Percentiles rank a stretch among this genome's conserved stretches.
Evolutionary conservation across 345 rosid species (phyloP).

Genomic region (Eucalyptus fibrosa): DNA sequence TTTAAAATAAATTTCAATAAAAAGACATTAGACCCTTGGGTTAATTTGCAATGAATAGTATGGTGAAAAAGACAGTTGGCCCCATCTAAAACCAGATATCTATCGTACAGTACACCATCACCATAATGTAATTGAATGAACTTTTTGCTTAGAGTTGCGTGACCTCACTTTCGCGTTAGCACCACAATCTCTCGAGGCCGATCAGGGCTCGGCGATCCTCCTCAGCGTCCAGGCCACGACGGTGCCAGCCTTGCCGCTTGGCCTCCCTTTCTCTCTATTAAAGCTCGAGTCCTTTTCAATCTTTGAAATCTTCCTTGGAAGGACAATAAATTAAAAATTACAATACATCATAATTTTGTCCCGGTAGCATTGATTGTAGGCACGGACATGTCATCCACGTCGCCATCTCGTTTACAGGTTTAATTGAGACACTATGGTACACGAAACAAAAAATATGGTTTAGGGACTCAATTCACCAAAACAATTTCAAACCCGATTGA

Average conservation of each 20-base stretch:
- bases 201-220: not conserved
- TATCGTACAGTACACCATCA: accelerated
- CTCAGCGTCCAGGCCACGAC: not conserved
- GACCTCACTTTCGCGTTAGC: not conserved
- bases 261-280: not conserved
- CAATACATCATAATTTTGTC: not conserved
- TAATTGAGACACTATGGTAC: not conserved
- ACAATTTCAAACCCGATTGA: not conserved
- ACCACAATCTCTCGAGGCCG: not conserved
- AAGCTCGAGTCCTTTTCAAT: not conserved
- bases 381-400: not conserved
- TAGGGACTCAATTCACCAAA: not conserved
- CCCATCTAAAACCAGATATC: not conserved
- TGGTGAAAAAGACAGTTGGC: accelerated
- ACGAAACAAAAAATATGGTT: not conserved
- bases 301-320: not conserved
- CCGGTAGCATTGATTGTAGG: not conserved
- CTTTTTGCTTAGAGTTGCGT: not conserved
- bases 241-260: not conserved
- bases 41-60: accelerated
- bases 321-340: not conserved
- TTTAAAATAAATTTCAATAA: not conserved
- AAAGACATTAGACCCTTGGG: not conserved
- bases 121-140: not conserved
- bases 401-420: not conserved